These are phyloP conservation scores for Globisporangium solare DNA, from an alignment of 352 stramenopile species.

Conservation along the genomic window DNA sequence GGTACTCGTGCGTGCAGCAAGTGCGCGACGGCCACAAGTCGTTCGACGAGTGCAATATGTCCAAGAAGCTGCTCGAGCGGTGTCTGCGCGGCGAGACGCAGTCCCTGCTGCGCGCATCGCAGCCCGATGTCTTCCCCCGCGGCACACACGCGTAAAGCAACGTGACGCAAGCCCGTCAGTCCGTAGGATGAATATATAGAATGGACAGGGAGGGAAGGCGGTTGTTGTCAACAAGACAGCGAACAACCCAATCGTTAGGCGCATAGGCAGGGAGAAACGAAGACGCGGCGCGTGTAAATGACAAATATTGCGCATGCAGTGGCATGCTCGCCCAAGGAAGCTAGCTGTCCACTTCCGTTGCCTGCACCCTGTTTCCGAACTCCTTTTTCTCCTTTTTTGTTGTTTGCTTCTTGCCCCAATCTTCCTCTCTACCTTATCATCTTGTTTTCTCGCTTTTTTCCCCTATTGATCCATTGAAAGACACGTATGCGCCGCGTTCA, in stretches of 20 bases:
- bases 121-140: slow-evolving; percentile 55
- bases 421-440: not conserved
- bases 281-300: slow-evolving; percentile 4
- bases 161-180: not conserved
- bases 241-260: not conserved
- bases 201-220: not conserved
- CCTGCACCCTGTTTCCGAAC: not conserved
- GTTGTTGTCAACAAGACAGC: not conserved
- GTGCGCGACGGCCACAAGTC: slow-evolving; percentile 30
- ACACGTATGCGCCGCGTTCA: not conserved
- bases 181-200: not conserved
- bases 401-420: not conserved
- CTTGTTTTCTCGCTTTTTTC: not conserved
- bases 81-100: slow-evolving; percentile 66
- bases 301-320: slow-evolving; percentile 8
- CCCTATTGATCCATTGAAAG: not conserved
- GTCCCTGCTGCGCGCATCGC: slow-evolving; percentile 53
- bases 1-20: slow-evolving; percentile 46
- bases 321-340: not conserved
- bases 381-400: not conserved
- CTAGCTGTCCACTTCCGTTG: too few relatives aligned
- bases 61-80: slow-evolving; percentile 67
- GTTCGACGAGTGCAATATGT: slow-evolving; percentile 37
- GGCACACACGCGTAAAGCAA: not conserved
- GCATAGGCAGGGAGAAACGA: not conserved